Conservation (phyloP, 306 rosid genomes). For the Vigna angularis region DNA sequence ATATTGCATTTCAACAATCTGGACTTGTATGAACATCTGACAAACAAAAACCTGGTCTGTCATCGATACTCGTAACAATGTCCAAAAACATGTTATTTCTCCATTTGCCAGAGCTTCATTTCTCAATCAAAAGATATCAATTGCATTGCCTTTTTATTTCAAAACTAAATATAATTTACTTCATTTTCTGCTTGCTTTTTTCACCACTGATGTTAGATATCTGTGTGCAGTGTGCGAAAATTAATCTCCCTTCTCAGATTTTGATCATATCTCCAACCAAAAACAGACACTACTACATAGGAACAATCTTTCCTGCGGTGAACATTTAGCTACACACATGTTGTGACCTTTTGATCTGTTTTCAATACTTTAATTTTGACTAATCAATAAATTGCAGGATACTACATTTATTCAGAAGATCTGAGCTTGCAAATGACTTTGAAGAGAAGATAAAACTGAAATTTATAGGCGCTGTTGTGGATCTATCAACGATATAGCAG, state of each 20-base stretch:
- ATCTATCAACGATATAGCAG: too few species aligned
- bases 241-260: slow-evolving; percentile 16
- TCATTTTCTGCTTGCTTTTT: background rate
- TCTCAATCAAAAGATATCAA: background rate
- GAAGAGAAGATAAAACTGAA: background rate
- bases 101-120: background rate
- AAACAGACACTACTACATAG: slow-evolving; percentile 9
- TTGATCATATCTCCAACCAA: slow-evolving; percentile 26
- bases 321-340: background rate
- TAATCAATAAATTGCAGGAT: slow-evolving; percentile 36
- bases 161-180: background rate
- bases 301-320: slow-evolving; percentile 35
- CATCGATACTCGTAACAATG: background rate
- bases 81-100: background rate
- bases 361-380: background rate
- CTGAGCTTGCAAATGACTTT: background rate
- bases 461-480: background rate
- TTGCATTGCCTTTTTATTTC: background rate
- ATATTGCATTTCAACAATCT: background rate
- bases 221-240: slow-evolving; percentile 36
- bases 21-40: background rate
- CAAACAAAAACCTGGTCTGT: slow-evolving; percentile 11
- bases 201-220: background rate
- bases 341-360: background rate
- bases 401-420: background rate